A percentile compares a stretch with the other conserved stretches of the same genome.
phyloP scores from a whole-genome alignment of 176 grass and related monocot genomes.

The Musa troglodytarum region DNA sequence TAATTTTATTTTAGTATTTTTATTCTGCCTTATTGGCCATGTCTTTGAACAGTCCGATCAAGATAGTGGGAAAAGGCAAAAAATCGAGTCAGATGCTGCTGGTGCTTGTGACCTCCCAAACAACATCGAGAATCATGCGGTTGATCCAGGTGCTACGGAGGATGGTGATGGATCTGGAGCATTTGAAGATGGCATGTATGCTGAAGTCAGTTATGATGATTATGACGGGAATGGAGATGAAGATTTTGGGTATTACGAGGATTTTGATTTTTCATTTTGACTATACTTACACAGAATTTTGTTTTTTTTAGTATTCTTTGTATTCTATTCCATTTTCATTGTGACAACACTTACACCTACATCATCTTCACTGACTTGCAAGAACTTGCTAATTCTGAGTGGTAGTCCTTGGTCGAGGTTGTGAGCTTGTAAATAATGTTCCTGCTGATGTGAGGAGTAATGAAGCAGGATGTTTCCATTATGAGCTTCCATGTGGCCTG shows the following conservation, averaged over 20 bases:
- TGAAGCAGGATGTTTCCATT: too few relatives aligned
- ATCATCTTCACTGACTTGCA: too few relatives aligned
- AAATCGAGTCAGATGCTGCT: not conserved
- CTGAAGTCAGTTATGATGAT: conserved; percentile 7
- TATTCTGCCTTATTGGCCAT: not conserved
- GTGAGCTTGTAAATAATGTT: too few relatives aligned
- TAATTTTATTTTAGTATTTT: not conserved
- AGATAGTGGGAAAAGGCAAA: conserved; percentile 3
- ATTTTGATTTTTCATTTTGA: not conserved
- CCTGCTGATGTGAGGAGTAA: too few relatives aligned
- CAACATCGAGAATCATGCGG: not conserved
- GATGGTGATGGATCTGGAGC: not conserved
- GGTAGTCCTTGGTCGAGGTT: too few relatives aligned
- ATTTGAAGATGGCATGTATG: not conserved
- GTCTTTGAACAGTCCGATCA: not conserved
- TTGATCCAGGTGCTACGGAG: not conserved
- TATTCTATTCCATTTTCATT: too few relatives aligned
- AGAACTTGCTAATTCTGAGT: too few relatives aligned
- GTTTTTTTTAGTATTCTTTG: too few relatives aligned
- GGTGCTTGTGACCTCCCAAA: not conserved
- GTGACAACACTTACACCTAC: too few relatives aligned
- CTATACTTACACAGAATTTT: too few relatives aligned
- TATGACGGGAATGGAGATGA: conserved; percentile 4
- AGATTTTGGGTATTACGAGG: not conserved
- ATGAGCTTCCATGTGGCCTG: too few relatives aligned